phyloP scores from a whole-genome alignment of 163 green algal genomes.

The Scenedesmus sp. region DNA sequence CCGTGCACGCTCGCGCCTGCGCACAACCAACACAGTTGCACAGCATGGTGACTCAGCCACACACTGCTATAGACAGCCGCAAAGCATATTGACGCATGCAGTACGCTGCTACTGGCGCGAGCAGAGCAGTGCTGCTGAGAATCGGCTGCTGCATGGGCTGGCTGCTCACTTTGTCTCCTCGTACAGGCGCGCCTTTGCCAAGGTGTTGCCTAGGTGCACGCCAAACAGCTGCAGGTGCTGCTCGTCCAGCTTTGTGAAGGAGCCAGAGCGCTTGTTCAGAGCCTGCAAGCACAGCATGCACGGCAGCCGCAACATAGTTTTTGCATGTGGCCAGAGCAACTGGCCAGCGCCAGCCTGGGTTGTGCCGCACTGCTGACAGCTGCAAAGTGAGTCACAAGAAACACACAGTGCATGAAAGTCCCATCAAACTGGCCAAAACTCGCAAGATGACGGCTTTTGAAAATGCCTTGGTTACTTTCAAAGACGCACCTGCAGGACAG shows the following conservation, averaged over 20 bases:
- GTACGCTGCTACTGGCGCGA: neutral
- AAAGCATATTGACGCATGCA: neutral
- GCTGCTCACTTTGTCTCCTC: conserved; percentile 62
- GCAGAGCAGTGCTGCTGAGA: neutral
- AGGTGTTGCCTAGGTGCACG: conserved; percentile 76
- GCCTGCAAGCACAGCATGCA: conserved; percentile 55
- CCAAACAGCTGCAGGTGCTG: conserved; percentile 69
- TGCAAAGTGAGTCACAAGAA: neutral
- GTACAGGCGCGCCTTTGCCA: conserved; percentile 70
- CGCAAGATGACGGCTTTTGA: neutral
- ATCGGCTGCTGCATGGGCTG: neutral
- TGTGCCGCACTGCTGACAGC: neutral
- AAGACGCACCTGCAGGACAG: conserved; percentile 69
- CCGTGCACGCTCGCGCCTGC: conserved; percentile 70
- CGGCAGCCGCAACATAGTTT: neutral
- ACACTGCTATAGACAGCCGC: neutral
- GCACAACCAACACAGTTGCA: neutral
- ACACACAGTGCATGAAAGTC: neutral
- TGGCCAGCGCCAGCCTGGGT: neutral
- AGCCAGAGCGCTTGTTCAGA: conserved; percentile 70
- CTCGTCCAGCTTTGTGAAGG: conserved; percentile 71
- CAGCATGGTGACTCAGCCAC: neutral
- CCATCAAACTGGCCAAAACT: neutral
- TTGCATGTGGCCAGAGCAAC: neutral
- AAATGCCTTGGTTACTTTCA: neutral